These are phyloP conservation scores for Selaginella moellendorffii DNA, from an alignment of 75 land plant species.

Conservation along the genomic window DNA sequence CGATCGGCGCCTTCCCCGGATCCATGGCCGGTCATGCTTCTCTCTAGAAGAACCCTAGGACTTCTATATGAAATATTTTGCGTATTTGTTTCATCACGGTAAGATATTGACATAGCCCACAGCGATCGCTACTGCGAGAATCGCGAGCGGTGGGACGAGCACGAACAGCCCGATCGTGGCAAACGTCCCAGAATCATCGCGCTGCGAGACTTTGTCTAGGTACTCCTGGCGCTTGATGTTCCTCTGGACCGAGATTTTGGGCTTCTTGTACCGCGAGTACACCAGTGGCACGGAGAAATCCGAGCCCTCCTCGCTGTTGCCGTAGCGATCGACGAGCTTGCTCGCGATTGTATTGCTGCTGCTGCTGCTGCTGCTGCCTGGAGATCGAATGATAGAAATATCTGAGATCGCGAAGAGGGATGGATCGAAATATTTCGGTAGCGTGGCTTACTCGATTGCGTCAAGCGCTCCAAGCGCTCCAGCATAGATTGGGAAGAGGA, in stretches of 20 bases:
- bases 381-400: too few relatives aligned
- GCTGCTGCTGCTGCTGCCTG: too few relatives aligned
- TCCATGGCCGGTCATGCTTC: constrained; percentile 29
- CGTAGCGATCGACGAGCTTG: not conserved
- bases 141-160: constrained; percentile 57
- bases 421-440: too few relatives aligned
- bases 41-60: not conserved
- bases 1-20: constrained; percentile 66
- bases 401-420: too few relatives aligned
- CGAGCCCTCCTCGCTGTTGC: not conserved
- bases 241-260: constrained; percentile 60
- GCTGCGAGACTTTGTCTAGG: constrained; percentile 50
- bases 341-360: not conserved
- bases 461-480: too few relatives aligned
- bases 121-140: constrained; percentile 53
- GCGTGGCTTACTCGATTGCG: too few relatives aligned
- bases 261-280: not conserved
- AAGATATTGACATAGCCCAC: constrained; percentile 78
- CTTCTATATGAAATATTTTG: not conserved
- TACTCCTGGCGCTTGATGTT: constrained; percentile 85
- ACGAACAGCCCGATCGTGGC: constrained; percentile 59
- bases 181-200: constrained; percentile 56
- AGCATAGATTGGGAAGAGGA: too few relatives aligned
- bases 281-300: not conserved
- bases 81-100: too few relatives aligned